Evolutionary conservation across 495 filamentous ascomycete genomes (phyloP).

Genomic region (Penicillium samsonianum): DNA sequence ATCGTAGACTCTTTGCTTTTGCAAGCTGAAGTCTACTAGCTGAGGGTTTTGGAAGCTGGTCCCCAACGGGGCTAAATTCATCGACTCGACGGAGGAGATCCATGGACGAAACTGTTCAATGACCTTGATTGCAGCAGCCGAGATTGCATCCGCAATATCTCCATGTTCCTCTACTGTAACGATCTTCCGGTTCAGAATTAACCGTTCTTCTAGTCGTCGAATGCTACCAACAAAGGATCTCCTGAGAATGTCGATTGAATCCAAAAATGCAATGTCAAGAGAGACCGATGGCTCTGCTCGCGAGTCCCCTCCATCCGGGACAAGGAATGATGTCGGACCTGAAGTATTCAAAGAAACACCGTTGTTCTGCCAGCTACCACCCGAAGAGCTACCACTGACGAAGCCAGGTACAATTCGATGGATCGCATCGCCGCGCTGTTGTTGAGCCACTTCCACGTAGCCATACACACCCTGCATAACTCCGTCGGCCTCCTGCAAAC

Average conservation of each 20-base stretch:
- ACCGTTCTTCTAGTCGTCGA: slow-evolving; percentile 79
- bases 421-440: slow-evolving; percentile 87
- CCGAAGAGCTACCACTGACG: slow-evolving; percentile 74
- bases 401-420: slow-evolving; percentile 91
- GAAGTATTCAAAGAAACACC: slow-evolving; percentile 68
- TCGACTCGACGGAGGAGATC: slow-evolving; percentile 83
- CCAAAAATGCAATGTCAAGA: slow-evolving; percentile 74
- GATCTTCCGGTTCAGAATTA: slow-evolving; percentile 74
- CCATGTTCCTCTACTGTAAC: slow-evolving; percentile 70
- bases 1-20: slow-evolving; percentile 92
- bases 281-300: slow-evolving; percentile 67
- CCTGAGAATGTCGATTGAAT: slow-evolving; percentile 81
- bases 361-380: slow-evolving; percentile 94
- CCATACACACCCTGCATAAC: slow-evolving; percentile 91
- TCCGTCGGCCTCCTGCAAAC: slow-evolving; percentile 91
- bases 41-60: slow-evolving; percentile 80
- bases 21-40: slow-evolving; percentile 79
- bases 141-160: slow-evolving; percentile 72
- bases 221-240: slow-evolving; percentile 78
- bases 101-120: slow-evolving; percentile 85
- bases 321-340: slow-evolving; percentile 74
- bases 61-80: slow-evolving; percentile 74
- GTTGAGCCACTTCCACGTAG: slow-evolving; percentile 91
- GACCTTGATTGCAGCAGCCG: slow-evolving; percentile 70
- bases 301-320: slow-evolving; percentile 73